These are phyloP conservation scores for Leptographium lundbergii DNA, from an alignment of 2,329 filamentous ascomycete species.

Conservation along the genomic window DNA sequence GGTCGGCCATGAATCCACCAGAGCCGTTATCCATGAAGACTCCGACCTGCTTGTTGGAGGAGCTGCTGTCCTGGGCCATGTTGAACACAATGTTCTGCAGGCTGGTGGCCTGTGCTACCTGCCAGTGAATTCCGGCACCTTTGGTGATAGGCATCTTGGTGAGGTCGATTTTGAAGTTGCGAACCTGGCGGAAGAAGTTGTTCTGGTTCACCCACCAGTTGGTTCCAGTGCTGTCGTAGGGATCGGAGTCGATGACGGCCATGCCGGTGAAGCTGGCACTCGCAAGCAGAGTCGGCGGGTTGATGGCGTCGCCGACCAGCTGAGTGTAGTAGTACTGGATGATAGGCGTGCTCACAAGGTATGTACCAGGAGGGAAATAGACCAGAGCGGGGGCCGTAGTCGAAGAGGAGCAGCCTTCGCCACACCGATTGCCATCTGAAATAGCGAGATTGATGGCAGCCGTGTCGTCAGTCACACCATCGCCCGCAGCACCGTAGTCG, in stretches of 20 bases:
- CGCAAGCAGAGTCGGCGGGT: conserved; percentile 64
- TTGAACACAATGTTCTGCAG: conserved; percentile 73
- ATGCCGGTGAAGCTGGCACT: conserved; percentile 64
- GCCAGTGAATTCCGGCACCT: conserved; percentile 70
- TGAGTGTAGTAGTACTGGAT: conserved; percentile 89
- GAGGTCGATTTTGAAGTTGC: conserved; percentile 71
- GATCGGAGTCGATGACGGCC: conserved; percentile 79
- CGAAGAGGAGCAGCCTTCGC: conserved; percentile 65
- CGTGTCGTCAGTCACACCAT: conserved; percentile 66
- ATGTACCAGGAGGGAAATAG: conserved; percentile 85
- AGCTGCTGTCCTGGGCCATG: conserved; percentile 55
- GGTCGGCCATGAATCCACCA: conserved; percentile 71
- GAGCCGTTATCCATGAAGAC: conserved; percentile 80
- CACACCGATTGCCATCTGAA: conserved; percentile 65
- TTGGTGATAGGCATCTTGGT: conserved; percentile 46
- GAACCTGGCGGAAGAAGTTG: conserved; percentile 75
- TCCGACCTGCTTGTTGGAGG: conserved; percentile 57
- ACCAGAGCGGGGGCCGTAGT: conserved; percentile 77
- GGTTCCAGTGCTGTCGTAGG: conserved; percentile 55
- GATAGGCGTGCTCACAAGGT: conserved; percentile 67
- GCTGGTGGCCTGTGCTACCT: conserved; percentile 71
- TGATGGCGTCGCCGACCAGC: conserved; percentile 67
- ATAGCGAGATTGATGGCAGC: conserved; percentile 79
- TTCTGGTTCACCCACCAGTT: conserved; percentile 74
- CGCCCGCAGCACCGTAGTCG: conserved; percentile 61